phyloP scores from a whole-genome alignment of 2,329 filamentous ascomycete species.

The Trichoderma sp. region DNA sequence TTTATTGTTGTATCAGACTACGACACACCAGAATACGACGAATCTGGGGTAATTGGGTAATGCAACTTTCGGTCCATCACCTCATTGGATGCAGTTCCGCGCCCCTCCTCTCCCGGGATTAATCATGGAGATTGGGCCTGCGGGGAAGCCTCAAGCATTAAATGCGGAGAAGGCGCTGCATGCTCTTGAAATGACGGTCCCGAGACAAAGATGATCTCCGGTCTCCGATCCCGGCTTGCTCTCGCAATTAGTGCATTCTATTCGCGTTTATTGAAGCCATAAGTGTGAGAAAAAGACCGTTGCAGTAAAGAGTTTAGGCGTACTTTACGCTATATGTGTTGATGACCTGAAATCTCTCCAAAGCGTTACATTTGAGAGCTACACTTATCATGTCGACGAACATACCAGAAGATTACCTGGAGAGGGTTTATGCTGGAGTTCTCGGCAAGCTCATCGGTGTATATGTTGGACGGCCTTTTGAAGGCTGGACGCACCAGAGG shows the following conservation, averaged over 20 bases:
- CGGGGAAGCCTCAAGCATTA: neutral
- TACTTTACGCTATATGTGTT: neutral
- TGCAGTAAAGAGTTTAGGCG: neutral
- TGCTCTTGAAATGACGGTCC: neutral
- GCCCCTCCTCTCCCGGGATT: neutral
- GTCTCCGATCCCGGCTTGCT: neutral
- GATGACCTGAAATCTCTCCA: neutral
- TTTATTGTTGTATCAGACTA: neutral
- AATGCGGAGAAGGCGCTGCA: neutral
- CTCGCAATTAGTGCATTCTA: neutral
- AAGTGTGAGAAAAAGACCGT: neutral
- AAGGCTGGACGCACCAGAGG: constrained; percentile 39
- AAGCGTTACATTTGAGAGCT: neutral
- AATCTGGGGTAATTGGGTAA: neutral
- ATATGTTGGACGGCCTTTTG: constrained; percentile 41
- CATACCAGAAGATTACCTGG: constrained; percentile 32
- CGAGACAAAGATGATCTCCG: neutral
- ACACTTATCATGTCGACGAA: neutral
- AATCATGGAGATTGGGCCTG: neutral
- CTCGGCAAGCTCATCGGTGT: constrained; percentile 43
- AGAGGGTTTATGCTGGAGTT: constrained; percentile 41
- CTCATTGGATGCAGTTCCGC: neutral
- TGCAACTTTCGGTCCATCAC: neutral
- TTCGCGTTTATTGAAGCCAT: neutral
- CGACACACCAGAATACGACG: neutral